These are phyloP conservation scores for Radiomyces spectabilis DNA, from an alignment of 192 early-diverging fungal species.

Conservation along the genomic window DNA sequence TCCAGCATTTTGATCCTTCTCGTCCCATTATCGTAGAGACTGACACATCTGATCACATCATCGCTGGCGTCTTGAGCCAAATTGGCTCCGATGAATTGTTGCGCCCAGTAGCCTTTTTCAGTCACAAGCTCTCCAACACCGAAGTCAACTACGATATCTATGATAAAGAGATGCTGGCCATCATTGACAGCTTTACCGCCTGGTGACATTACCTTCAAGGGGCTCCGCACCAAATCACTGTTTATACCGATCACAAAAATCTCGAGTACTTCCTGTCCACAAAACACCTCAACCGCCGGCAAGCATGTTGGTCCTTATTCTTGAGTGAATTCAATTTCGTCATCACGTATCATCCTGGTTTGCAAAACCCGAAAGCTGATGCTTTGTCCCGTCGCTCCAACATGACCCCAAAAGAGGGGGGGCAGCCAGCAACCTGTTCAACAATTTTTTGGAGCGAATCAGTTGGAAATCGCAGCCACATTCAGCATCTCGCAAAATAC, in stretches of 20 bases:
- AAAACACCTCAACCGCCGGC: constrained; percentile 3
- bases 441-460: neutral
- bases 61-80: constrained; percentile 2
- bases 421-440: neutral
- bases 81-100: constrained; percentile 1
- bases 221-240: neutral
- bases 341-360: no score
- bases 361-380: no score
- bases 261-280: constrained; percentile 29
- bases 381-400: no score
- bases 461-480: no score
- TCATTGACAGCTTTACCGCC: constrained; percentile 11
- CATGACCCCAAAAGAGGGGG: neutral
- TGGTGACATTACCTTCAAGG: constrained; percentile 33
- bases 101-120: no score
- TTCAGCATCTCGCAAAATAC: no score
- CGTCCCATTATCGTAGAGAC: neutral
- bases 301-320: no score
- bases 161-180: constrained; percentile 36
- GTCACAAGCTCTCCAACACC: constrained; percentile 8
- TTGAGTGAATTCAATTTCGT: no score
- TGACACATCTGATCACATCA: constrained; percentile 1
- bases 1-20: neutral
- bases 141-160: constrained; percentile 32
- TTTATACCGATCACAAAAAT: constrained; percentile 36